Conservation (phyloP, 2,329 filamentous ascomycete species). For the Xylariaceae sp. region DNA sequence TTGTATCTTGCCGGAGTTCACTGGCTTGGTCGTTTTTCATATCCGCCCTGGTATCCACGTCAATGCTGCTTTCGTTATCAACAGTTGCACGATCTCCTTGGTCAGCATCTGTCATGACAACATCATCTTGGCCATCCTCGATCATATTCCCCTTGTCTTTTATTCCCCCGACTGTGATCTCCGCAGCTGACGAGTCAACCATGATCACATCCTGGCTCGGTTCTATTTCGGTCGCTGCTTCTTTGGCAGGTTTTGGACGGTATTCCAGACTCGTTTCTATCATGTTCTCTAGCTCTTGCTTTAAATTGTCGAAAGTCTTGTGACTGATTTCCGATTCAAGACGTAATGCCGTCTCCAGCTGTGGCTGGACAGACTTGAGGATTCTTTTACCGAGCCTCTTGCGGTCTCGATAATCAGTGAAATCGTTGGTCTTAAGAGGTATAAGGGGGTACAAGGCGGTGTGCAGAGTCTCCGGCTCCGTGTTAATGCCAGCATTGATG, state of each 20-base stretch:
- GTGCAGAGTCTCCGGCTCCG: conserved; percentile 26
- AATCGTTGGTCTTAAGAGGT: conserved; percentile 43
- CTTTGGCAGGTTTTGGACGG: conserved; percentile 34
- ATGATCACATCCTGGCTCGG: conserved; percentile 45
- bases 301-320: conserved; percentile 63
- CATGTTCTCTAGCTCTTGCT: conserved; percentile 70
- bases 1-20: conserved; percentile 22
- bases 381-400: conserved; percentile 87
- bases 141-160: conserved; percentile 22
- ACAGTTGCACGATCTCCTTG: conserved; percentile 18
- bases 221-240: conserved; percentile 35
- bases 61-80: conserved; percentile 34
- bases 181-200: conserved; percentile 43
- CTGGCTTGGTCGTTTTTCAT: conserved; percentile 25
- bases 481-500: conserved; percentile 50
- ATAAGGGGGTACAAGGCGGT: conserved; percentile 33
- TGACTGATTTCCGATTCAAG: conserved; percentile 79
- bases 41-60: conserved; percentile 41
- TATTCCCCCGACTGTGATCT: conserved; percentile 40
- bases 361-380: conserved; percentile 74
- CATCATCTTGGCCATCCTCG: conserved; percentile 32
- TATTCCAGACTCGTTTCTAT: conserved; percentile 63
- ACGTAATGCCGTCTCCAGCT: conserved; percentile 68
- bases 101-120: conserved; percentile 33
- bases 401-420: conserved; percentile 70